phyloP scores from a whole-genome alignment of 1,139 yeast species.

The Pneumocystis carinii region DNA sequence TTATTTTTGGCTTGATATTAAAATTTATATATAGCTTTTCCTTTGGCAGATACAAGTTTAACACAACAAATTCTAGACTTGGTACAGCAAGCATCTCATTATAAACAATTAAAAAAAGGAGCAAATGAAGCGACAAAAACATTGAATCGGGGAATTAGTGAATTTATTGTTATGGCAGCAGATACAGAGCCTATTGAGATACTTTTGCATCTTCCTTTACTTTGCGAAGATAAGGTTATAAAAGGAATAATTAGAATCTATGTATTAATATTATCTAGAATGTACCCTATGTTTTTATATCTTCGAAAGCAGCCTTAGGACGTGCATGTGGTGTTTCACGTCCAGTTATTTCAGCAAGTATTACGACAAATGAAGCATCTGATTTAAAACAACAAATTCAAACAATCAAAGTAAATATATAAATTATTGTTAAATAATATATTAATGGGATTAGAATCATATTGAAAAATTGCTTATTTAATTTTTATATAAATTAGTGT shows the following conservation, averaged over 20 bases:
- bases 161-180: constrained; percentile 99
- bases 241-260: constrained; percentile 14
- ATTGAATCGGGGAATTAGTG: constrained; percentile 98
- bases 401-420: constrained; percentile 95
- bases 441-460: background rate
- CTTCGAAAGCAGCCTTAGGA: constrained; percentile 96
- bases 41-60: constrained; percentile 90
- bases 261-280: background rate
- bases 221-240: constrained; percentile 92
- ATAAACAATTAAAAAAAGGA: constrained; percentile 98
- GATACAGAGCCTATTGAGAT: constrained; percentile 99
- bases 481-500: background rate
- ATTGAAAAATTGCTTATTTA: background rate
- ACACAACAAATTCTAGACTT: constrained; percentile 95
- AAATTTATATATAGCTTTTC: constrained; percentile 51
- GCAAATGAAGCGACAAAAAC: constrained; percentile 99
- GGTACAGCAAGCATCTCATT: constrained; percentile 93
- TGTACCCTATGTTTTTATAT: constrained; percentile 96
- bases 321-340: constrained; percentile 99
- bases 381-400: constrained; percentile 94
- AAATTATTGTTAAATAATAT: constrained; percentile 66
- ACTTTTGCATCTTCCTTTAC: constrained; percentile 88
- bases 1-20: background rate
- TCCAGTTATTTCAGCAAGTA: constrained; percentile 97
- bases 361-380: constrained; percentile 96